Conservation (phyloP, 352 stramenopile species). For the Phytophthora megakarya region DNA sequence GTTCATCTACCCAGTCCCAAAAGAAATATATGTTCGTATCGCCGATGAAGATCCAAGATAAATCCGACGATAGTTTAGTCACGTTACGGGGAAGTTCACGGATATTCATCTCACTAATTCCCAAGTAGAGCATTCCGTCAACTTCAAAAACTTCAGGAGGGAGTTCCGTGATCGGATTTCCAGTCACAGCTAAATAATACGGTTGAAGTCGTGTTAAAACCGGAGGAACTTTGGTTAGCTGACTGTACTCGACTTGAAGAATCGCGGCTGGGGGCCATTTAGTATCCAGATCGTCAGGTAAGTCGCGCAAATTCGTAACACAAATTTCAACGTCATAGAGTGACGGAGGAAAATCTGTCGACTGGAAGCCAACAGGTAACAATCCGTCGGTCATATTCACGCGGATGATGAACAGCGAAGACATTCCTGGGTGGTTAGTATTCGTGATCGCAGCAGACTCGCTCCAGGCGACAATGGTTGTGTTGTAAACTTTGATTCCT, state of each 20-base stretch:
- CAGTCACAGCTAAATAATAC: constrained; percentile 26
- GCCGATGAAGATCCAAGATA: constrained; percentile 5
- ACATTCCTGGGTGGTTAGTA: constrained; percentile 25
- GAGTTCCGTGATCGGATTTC: constrained; percentile 29
- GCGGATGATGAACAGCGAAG: constrained; percentile 35
- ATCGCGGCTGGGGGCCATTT: constrained; percentile 29
- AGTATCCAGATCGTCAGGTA: constrained; percentile 37
- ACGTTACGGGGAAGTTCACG: constrained; percentile 19
- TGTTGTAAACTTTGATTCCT: constrained; percentile 48
- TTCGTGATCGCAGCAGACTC: constrained; percentile 30
- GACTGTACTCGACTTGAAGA: constrained; percentile 28
- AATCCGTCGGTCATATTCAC: constrained; percentile 38
- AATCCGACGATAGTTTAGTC: background rate
- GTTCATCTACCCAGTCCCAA: constrained; percentile 22
- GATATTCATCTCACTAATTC: constrained; percentile 15
- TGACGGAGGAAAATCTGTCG: constrained; percentile 28
- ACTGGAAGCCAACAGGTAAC: constrained; percentile 39
- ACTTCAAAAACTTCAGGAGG: constrained; percentile 21
- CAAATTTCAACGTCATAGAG: constrained; percentile 46
- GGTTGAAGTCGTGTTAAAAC: constrained; percentile 18
- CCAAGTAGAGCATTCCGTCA: constrained; percentile 7
- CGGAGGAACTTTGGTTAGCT: constrained; percentile 15
- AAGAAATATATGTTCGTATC: constrained; percentile 18
- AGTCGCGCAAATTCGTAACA: constrained; percentile 32
- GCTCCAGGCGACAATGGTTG: constrained; percentile 34